Evolutionary conservation across 768 basidiomycete genomes (phyloP), one percentile per base, ranked within the genome.

Genomic region (Boletus reticulatus): DNA sequence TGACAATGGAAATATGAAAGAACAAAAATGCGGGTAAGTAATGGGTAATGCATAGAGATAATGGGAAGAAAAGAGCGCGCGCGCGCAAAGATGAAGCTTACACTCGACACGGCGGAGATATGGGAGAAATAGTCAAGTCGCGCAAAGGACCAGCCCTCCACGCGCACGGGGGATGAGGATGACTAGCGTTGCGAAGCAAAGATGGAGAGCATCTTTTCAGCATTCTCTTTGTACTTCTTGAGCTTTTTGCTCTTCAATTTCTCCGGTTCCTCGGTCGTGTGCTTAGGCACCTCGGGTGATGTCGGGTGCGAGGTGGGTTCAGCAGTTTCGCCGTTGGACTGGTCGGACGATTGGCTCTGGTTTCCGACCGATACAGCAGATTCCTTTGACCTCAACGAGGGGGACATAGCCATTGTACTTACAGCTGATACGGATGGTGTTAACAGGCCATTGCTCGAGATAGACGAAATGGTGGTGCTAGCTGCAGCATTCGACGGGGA

Each of bases 141-240:
- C 58, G 55, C 37, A 59, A 60, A 62, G 61, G 64, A 65, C 53
- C 70, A 60, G 64, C 58, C 67, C 62, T 51, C 55, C 34, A 59
- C 53, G 53, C 58, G 20, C 17, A 45, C 17, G 17, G 9, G 6
- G 20, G 29, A 36, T 12, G 27, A 59, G 6, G n/a, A n/a, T n/a
- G n/a, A 65, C 64, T 79, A 81, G 55, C 81, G 87, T 57, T 88
- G 86, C 27, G 87, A 83, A 42, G 87, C 86, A 71, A 93, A 92
- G 59, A 93, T 75, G 32, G 89, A 89, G 55, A 93, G 78, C 52
- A 93, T 81, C 61, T 92, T 92, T 76, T 92, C 90, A 4, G 91
- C 89, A 58, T 86, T 88, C 67, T 91, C 86, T 75, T 92, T 92
- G 76, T 90, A 89, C 75, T 86, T 91, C 79, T 87, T 89, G 71